Percentiles rank a stretch among this genome's conserved stretches.
phyloP scores from a whole-genome alignment of 257 asterid genomes.

The Solanum chilense region DNA sequence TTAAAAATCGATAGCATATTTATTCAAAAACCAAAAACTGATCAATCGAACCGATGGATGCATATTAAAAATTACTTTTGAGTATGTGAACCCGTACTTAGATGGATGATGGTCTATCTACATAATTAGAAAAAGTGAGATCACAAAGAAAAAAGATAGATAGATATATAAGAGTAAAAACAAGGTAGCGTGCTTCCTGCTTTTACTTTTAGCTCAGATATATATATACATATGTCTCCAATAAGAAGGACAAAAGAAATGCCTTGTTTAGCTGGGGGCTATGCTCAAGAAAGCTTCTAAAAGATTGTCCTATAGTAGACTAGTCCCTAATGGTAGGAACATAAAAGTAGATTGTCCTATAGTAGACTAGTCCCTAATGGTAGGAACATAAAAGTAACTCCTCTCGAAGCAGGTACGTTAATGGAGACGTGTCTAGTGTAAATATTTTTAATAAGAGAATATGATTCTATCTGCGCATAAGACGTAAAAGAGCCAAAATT shows the following conservation, averaged over 20 bases:
- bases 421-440: no score
- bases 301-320: not conserved
- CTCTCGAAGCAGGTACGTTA: no score
- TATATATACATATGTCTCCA: not conserved
- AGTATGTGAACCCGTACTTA: not conserved
- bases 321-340: not conserved
- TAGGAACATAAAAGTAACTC: not conserved
- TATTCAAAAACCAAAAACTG: no score
- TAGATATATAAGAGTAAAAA: not conserved
- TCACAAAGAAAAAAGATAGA: not conserved
- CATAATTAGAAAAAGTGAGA: not conserved
- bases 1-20: no score
- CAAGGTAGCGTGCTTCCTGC: not conserved
- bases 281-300: not conserved
- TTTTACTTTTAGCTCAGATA: not conserved
- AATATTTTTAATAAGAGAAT: no score
- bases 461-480: no score
- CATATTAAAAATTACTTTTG: not conserved
- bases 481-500: not conserved
- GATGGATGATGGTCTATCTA: not conserved
- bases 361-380: not conserved
- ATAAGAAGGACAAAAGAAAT: not conserved
- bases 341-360: not conserved
- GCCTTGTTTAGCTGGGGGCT: not conserved
- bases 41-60: fast-evolving